These are phyloP conservation scores for Magnaporthiopsis incrustans DNA, from an alignment of 2,329 filamentous ascomycete species.

Conservation along the genomic window DNA sequence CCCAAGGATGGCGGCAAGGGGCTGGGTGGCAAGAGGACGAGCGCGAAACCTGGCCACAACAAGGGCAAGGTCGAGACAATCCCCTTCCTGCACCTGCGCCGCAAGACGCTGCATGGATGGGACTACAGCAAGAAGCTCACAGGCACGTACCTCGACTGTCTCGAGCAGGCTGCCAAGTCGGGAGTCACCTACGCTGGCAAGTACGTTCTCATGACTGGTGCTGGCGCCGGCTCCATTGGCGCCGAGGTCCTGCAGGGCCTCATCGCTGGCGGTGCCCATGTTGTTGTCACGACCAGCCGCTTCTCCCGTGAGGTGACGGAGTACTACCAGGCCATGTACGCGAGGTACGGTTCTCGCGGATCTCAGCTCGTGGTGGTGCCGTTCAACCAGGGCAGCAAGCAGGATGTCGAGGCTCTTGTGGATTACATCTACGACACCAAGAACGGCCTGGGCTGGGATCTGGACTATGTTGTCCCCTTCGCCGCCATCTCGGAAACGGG, in stretches of 20 bases:
- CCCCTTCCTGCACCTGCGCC: slow-evolving; percentile 94
- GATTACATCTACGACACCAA: slow-evolving; percentile 96
- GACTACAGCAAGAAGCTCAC: slow-evolving; percentile 99
- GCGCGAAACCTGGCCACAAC: slow-evolving; percentile 43
- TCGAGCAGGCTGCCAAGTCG: slow-evolving; percentile 78
- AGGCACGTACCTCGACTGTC: slow-evolving; percentile 80
- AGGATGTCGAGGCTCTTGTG: slow-evolving; percentile 88
- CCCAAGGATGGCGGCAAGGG: slow-evolving; percentile 76
- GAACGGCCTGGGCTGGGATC: slow-evolving; percentile 94
- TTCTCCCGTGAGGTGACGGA: slow-evolving; percentile 97
- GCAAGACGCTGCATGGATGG: slow-evolving; percentile 89
- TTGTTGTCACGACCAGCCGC: slow-evolving; percentile 90
- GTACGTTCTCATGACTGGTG: slow-evolving; percentile 96
- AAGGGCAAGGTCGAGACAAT: slow-evolving; percentile 97
- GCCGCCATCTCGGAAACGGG: slow-evolving; percentile 97
- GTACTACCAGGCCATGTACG: slow-evolving; percentile 99
- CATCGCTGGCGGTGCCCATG: slow-evolving; percentile 93
- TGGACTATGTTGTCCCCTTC: slow-evolving; percentile 93
- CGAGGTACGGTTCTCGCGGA: slow-evolving; percentile 83
- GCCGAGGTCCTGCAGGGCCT: slow-evolving; percentile 93
- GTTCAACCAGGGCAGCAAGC: slow-evolving; percentile 98
- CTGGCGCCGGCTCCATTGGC: slow-evolving; percentile 94
- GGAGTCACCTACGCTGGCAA: slow-evolving; percentile 92
- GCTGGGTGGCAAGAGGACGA: slow-evolving; percentile 40
- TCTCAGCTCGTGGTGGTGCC: slow-evolving; percentile 97